These are phyloP conservation scores for Graphilbum sp. DNA, from an alignment of 2,329 filamentous ascomycete genomes.

Conservation along the genomic window DNA sequence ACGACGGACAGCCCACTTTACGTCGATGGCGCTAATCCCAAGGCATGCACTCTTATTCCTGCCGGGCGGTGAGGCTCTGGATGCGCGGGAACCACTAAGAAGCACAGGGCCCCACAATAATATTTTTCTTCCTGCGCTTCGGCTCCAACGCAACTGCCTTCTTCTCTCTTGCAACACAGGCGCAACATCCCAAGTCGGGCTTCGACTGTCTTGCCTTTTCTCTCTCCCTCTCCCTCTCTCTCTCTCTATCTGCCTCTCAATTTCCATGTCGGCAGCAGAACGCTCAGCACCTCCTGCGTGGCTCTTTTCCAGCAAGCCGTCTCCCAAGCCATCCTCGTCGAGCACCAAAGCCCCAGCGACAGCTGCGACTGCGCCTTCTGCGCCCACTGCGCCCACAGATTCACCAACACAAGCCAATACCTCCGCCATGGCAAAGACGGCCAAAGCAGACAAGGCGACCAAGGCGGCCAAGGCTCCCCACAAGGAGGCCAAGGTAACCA, in stretches of 20 bases:
- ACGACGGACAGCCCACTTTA: too few species aligned
- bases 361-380: neutral
- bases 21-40: too few species aligned
- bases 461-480: conserved; percentile 7
- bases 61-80: conserved; percentile 4
- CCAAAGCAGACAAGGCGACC: neutral
- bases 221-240: too few species aligned
- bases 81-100: too few species aligned
- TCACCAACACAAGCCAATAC: neutral
- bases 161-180: too few species aligned
- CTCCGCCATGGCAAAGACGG: conserved; percentile 6
- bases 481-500: neutral
- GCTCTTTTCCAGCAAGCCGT: conserved; percentile 9
- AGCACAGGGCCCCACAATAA: neutral
- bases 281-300: conserved; percentile 8
- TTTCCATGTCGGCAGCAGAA: conserved; percentile 2
- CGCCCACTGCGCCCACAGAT: neutral
- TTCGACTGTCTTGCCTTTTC: too few species aligned
- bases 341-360: neutral
- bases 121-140: neutral
- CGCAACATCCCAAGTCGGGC: too few species aligned
- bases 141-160: too few species aligned
- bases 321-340: neutral
- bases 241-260: too few species aligned
- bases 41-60: too few species aligned